Evolutionary conservation across 805 yeast genomes (phyloP).

Genomic region (Kazachstania psychrophila): DNA sequence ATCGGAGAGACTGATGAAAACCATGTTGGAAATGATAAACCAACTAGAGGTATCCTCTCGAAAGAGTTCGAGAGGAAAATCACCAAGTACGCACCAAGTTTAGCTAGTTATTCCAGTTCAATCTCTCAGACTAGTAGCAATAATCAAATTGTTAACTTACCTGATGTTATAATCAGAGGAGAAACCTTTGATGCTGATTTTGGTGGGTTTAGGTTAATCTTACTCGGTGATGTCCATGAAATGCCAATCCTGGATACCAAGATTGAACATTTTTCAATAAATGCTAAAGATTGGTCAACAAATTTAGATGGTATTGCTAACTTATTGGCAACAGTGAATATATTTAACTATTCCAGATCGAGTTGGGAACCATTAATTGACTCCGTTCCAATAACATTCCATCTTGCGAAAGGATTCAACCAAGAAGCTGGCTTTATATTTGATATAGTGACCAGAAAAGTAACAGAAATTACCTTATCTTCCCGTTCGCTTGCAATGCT

Average conservation of each 20-base stretch:
- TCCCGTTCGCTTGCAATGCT: slow-evolving; percentile 71
- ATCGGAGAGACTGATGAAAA: slow-evolving; percentile 7
- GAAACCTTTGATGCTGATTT: slow-evolving; percentile 59
- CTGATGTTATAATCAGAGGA: slow-evolving; percentile 45
- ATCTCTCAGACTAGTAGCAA: slow-evolving; percentile 28
- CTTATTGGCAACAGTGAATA: slow-evolving; percentile 58
- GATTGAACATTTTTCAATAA: slow-evolving; percentile 56
- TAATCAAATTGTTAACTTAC: slow-evolving; percentile 9
- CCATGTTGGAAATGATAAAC: slow-evolving; percentile 7
- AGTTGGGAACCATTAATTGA: slow-evolving; percentile 94
- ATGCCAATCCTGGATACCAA: slow-evolving; percentile 76
- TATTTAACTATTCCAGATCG: slow-evolving; percentile 81
- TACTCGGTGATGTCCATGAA: slow-evolving; percentile 87
- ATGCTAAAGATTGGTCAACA: slow-evolving; percentile 78
- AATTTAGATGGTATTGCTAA: slow-evolving; percentile 62
- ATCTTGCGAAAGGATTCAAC: slow-evolving; percentile 42
- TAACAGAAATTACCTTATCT: slow-evolving; percentile 74
- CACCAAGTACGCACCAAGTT: slow-evolving; percentile 59
- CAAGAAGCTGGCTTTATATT: slow-evolving; percentile 44
- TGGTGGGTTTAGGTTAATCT: slow-evolving; percentile 70
- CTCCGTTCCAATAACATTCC: slow-evolving; percentile 72
- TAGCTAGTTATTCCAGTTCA: slow-evolving; percentile 32
- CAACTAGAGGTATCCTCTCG: slow-evolving; percentile 31
- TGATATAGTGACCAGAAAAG: slow-evolving; percentile 64
- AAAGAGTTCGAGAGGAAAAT: slow-evolving; percentile 55